phyloP scores from a whole-genome alignment of 1,284 basidiomycete species.

The Rhodotorula sp. region DNA sequence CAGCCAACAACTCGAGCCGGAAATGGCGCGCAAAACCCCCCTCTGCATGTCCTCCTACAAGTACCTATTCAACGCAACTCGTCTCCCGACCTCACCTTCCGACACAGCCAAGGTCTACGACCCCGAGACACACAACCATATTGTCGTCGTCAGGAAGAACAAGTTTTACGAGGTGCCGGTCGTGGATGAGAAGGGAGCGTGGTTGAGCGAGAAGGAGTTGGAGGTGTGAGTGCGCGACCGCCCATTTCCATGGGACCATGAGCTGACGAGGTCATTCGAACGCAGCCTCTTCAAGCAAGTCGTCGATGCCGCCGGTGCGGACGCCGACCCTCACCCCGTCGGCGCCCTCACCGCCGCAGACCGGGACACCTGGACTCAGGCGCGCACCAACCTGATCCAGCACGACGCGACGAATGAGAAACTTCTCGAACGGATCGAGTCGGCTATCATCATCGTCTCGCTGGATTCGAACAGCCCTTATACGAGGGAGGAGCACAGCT shows the following conservation, averaged over 20 bases:
- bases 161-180: constrained; percentile 80
- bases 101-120: constrained; percentile 85
- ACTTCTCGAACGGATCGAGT: constrained; percentile 77
- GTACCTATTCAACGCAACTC: constrained; percentile 90
- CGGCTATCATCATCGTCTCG: constrained; percentile 80
- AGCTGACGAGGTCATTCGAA: not conserved
- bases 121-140: constrained; percentile 71
- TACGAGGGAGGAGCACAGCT: constrained; percentile 77
- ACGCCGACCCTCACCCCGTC: constrained; percentile 57
- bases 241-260: too few species aligned
- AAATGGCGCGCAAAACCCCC: constrained; percentile 75
- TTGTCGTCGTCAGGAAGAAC: constrained; percentile 88
- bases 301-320: constrained; percentile 63
- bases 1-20: constrained; percentile 80
- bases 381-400: constrained; percentile 65
- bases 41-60: constrained; percentile 95
- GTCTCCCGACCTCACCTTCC: constrained; percentile 77
- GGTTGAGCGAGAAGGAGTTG: constrained; percentile 73
- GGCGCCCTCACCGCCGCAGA: constrained; percentile 85
- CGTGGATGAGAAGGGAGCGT: constrained; percentile 60
- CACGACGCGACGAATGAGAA: constrained; percentile 65
- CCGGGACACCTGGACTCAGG: constrained; percentile 81
- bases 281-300: constrained; percentile 73
- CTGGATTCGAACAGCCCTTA: constrained; percentile 78
- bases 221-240: constrained; percentile 55